phyloP scores from a whole-genome alignment of 2,329 filamentous ascomycete genomes.

The Macroventuria anomochaeta region DNA sequence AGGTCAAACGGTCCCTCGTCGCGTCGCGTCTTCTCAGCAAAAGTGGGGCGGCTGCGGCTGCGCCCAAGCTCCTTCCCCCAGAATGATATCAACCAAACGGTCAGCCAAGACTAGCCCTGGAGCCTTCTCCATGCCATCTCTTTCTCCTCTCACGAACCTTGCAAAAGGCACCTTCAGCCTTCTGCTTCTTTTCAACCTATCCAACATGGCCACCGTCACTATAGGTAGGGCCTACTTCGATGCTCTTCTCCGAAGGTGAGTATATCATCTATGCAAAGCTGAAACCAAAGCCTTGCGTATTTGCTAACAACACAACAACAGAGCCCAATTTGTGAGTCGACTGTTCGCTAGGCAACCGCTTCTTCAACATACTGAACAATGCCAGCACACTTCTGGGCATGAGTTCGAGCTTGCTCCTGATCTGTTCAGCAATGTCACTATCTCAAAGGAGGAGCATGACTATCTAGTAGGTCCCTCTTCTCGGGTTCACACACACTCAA shows the following conservation, averaged over 20 bases:
- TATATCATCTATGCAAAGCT: not conserved
- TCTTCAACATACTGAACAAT: slow-evolving; percentile 11
- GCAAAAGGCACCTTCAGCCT: slow-evolving; percentile 14
- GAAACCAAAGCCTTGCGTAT: not conserved
- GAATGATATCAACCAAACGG: slow-evolving; percentile 10
- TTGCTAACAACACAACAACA: slow-evolving; percentile 40
- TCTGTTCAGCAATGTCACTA: slow-evolving; percentile 55
- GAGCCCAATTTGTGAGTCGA: slow-evolving; percentile 59
- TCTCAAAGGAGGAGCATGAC: slow-evolving; percentile 68
- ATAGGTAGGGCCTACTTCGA: slow-evolving; percentile 68
- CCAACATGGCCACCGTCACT: slow-evolving; percentile 58
- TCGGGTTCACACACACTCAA: not conserved
- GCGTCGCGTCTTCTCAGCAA: slow-evolving; percentile 1
- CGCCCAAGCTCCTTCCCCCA: slow-evolving; percentile 21
- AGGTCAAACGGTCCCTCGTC: not conserved
- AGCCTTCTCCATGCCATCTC: slow-evolving; percentile 5
- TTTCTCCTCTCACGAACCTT: slow-evolving; percentile 12
- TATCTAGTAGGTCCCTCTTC: slow-evolving; percentile 57
- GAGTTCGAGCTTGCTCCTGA: slow-evolving; percentile 48
- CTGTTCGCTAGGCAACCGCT: not conserved
- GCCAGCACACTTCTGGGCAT: slow-evolving; percentile 51
- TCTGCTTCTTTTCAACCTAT: slow-evolving; percentile 18
- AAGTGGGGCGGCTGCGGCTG: slow-evolving; percentile 24
- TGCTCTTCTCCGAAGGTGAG: slow-evolving; percentile 67
- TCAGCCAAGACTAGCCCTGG: not conserved